phyloP scores from a whole-genome alignment of 371 early-diverging fungal genomes.

The Haplosporangium sp. region DNA sequence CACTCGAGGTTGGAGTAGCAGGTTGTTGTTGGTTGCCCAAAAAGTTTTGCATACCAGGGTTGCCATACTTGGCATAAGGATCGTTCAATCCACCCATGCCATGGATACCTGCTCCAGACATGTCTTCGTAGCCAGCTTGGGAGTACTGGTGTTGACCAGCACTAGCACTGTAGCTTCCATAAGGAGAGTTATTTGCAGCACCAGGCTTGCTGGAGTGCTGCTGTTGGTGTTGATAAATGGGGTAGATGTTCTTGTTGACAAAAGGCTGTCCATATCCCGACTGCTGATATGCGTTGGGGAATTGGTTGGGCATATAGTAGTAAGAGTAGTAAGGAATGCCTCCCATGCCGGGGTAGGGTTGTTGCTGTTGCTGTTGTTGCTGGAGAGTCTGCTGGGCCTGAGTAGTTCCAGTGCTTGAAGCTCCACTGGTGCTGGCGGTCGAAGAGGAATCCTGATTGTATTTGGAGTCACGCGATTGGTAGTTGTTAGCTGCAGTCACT shows the following conservation, averaged over 20 bases:
- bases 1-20: constrained; percentile 22
- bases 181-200: constrained; percentile 46
- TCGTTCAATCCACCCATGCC: constrained; percentile 42
- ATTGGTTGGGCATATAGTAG: constrained; percentile 85
- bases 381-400: constrained; percentile 55
- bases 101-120: constrained; percentile 50
- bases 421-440: constrained; percentile 45
- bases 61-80: constrained; percentile 45
- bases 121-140: constrained; percentile 47
- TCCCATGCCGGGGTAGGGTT: constrained; percentile 58
- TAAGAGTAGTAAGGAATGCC: constrained; percentile 77
- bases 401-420: constrained; percentile 41
- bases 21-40: constrained; percentile 49
- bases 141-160: constrained; percentile 50
- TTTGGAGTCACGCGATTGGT: constrained; percentile 49
- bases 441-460: constrained; percentile 38
- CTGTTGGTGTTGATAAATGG: constrained; percentile 69
- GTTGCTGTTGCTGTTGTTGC: constrained; percentile 54
- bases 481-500: constrained; percentile 28
- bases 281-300: constrained; percentile 72
- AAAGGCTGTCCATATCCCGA: constrained; percentile 87
- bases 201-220: constrained; percentile 39
- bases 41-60: constrained; percentile 44
- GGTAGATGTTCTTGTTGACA: constrained; percentile 87
- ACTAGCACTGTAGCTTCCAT: constrained; percentile 43